Base-by-base conservation (phyloP, 352 stramenopile genomes). In the Globisporangium radiosum region DNA sequence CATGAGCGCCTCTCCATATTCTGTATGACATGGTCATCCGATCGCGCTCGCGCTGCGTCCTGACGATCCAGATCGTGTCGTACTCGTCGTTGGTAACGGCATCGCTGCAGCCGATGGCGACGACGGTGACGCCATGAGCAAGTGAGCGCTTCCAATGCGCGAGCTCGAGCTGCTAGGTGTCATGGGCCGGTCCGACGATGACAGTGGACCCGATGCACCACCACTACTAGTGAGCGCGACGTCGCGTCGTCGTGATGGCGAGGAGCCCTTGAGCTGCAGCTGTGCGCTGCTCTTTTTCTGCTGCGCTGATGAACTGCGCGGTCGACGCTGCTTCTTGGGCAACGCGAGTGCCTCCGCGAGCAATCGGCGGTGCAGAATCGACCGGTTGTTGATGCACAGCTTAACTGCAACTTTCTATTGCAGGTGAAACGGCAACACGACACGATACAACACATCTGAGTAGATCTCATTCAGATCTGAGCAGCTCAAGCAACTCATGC, bases 351-450 rank as follows among this genome's bases (percentile, higher is more conserved):
- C 56, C 33, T 62, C 48, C 3, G 39, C 48, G 38, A 62, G 48
- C 43, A 62, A 19, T 11, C 56, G 56, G 39, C 56, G 56, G 19
- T 56, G 56, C 38, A 62, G 48, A 39, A 56, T 56, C 15, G 57
- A 54, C 49, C 45, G 62, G 25, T 33, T 33, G 57, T 64, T 68
- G 45, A 66, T 55, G 47, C 62, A 62, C 42, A 76, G 52, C 17
- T 71, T 79, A 47, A 66, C 58, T 2, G 64, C 69, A 15, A 75
- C 64, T 38, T 76, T 75, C 69, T 79, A 11, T 13, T 33, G 25
- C 25, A 33, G 25, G 1, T 33, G 25, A 2, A 33, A 33, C 25
- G 25, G 25, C 25, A 33, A 33, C 25, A 33, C 25, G 25, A 33
- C 25, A 33, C 25, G 25, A 33, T 33, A 3, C 25, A 33, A 33